These are phyloP conservation scores for Ustilago nuda DNA, from an alignment of 1,284 basidiomycete genomes.

Conservation along the genomic window DNA sequence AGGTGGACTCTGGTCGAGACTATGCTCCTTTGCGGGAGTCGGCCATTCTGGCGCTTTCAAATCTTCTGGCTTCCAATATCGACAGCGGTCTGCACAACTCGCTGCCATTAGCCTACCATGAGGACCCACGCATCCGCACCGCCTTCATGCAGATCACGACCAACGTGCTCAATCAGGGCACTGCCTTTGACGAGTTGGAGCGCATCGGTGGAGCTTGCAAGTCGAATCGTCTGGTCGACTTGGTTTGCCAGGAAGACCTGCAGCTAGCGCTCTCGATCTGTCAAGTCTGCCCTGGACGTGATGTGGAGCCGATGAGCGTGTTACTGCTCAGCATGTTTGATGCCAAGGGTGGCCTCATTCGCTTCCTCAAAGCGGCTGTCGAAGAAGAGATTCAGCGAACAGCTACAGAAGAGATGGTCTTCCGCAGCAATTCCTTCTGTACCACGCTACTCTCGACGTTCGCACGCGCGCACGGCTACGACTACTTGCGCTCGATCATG, in stretches of 20 bases:
- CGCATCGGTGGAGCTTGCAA: constrained; percentile 52
- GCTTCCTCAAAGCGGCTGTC: constrained; percentile 59
- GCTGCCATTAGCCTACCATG: constrained; percentile 81
- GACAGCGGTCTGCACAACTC: constrained; percentile 91
- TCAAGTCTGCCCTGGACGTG: constrained; percentile 55
- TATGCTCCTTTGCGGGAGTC: constrained; percentile 54
- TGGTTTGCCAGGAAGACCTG: constrained; percentile 56
- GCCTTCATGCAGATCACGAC: constrained; percentile 91
- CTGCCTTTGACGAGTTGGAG: constrained; percentile 69
- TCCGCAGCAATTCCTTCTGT: constrained; percentile 65
- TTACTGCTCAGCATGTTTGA: constrained; percentile 64
- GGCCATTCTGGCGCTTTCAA: constrained; percentile 75
- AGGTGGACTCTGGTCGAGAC: constrained; percentile 25
- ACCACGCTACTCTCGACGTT: constrained; percentile 62
- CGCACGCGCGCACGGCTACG: constrained; percentile 64
- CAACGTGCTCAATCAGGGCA: constrained; percentile 80
- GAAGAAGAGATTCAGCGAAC: constrained; percentile 63
- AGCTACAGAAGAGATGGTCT: constrained; percentile 63
- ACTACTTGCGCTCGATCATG: constrained; percentile 64
- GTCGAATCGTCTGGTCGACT: constrained; percentile 56
- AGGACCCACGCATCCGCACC: constrained; percentile 78
- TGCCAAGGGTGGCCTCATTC: constrained; percentile 59
- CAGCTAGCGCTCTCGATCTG: constrained; percentile 63
- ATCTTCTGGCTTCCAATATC: constrained; percentile 85
- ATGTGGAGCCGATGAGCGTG: constrained; percentile 56